These are phyloP conservation scores for Plasmopara muralis DNA, from an alignment of 352 stramenopile species.

Conservation along the genomic window DNA sequence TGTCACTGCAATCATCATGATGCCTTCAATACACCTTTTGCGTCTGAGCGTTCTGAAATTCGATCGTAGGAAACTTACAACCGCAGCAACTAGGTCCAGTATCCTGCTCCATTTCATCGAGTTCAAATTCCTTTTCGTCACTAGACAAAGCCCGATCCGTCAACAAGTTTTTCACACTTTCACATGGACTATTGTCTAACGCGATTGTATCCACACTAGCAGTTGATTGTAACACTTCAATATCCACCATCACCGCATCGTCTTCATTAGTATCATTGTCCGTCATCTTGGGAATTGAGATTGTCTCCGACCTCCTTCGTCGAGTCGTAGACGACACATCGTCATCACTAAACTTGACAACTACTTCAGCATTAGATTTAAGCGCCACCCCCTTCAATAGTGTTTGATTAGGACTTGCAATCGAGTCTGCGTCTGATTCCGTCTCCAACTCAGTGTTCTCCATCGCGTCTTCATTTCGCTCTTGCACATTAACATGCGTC, in stretches of 20 bases:
- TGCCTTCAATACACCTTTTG: slow-evolving; percentile 48
- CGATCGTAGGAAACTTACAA: slow-evolving; percentile 37
- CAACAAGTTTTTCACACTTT: slow-evolving; percentile 50
- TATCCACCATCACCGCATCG: slow-evolving; percentile 13
- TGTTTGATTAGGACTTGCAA: slow-evolving; percentile 15
- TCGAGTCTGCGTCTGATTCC: slow-evolving; percentile 31
- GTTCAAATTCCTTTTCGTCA: slow-evolving; percentile 16
- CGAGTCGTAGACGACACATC: slow-evolving; percentile 19
- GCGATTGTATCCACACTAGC: slow-evolving; percentile 29
- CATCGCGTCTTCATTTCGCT: slow-evolving; percentile 9
- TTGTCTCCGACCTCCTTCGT: slow-evolving; percentile 16
- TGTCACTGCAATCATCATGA: slow-evolving; percentile 2
- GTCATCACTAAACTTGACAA: slow-evolving; percentile 17
- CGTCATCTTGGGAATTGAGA: slow-evolving; percentile 3
- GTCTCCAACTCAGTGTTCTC: slow-evolving; percentile 38
- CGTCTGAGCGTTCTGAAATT: slow-evolving; percentile 66
- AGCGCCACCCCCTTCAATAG: slow-evolving; percentile 9
- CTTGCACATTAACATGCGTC: neutral
- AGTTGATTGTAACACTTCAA: slow-evolving; percentile 9
- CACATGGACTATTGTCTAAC: slow-evolving; percentile 39
- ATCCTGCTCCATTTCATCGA: slow-evolving; percentile 16
- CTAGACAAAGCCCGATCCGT: slow-evolving; percentile 19
- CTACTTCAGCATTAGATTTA: slow-evolving; percentile 11
- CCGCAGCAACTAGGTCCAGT: slow-evolving; percentile 32
- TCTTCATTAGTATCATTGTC: slow-evolving; percentile 5